Evolutionary conservation across 2,329 filamentous ascomycete species (phyloP), one percentile per base, ranked within the genome.

Genomic region (Phialophora tarda): DNA sequence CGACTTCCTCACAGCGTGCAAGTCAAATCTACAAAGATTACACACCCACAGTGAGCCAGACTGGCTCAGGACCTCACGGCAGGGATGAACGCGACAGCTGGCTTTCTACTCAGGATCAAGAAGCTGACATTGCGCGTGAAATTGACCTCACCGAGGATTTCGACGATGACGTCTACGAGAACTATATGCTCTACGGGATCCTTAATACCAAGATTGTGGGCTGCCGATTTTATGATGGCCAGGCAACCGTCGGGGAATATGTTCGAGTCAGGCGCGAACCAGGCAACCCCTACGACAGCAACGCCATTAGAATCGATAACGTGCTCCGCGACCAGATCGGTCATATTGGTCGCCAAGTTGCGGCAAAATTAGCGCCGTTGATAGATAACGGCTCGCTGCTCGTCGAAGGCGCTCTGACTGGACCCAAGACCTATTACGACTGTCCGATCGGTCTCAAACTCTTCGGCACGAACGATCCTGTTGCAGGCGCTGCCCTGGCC

Each of bases 271-370:
- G 80, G 41, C 82, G 91, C 73, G 89, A 94, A 74, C 88, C 90
- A 1, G 73, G 77, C 1, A 94, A 94, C 73, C 81, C 78, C 71
- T 91, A 90, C 74, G 91, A 95, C 74, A 69, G 71, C 5, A 95
- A 95, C 78, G 92, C 92, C 0, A 92, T 96, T 64, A 86, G 87
- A 4, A 86, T 96, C 1, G 84, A 91, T 72, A 96, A 95, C 76
- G 91, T 93, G 14, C 85, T 90, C 74, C 85, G 87, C 17, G 76
- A 78, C 7, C 92, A 96, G 73, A 91, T 96, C 72, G 92, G 92
- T 0, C 92, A 96, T 77, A 82, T 96, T 48, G 89, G 91, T 6
- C 82, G 86, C 12, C 82, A 78, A 0, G 74, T 92, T 24, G 91
- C 88, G 0, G 79, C 82, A n/a, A 94, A 91, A 76, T 79, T 97